Base-by-base conservation (phyloP, 2,329 filamentous ascomycete species). In the Penicillium thymicola region DNA sequence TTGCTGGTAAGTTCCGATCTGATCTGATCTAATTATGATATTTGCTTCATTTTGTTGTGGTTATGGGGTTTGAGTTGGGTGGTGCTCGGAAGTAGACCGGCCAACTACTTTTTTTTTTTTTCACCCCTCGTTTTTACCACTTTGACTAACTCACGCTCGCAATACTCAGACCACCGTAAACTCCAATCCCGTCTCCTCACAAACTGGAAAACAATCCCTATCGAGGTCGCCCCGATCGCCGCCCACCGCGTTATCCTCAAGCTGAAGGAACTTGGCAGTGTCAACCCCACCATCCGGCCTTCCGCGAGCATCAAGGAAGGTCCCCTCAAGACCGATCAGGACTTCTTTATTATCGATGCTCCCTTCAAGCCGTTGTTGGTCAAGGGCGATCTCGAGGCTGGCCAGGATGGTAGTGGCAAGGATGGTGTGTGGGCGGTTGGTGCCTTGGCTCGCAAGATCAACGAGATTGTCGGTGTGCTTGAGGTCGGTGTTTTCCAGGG, bases 401-500 rank as follows among this genome's bases (percentile, higher is more conserved):
- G 75, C 2, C 70, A 72, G 52, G 82, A 76, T 41, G 78, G 81
- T 6, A 81, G 84, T 59, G 83, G 85, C 21, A 77, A 81, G 63
- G 80, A 84, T 59, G 89, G 90, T 16, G 77, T 83, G 40, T 97
- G 92, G 90, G 89, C 93, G 62, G 89, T 97, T 6, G 83, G 88
- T 61, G 81, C 80, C 36, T 79, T 99, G 48, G 88, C 90, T 8
- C 81, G 82, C 61, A 82, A 84, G 66, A 87, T 97, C 69, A 91
- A 95, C 73, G 80, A 81, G 63, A 89, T 96, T 62, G 87, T 89
- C 1, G 94, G 94, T 48, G 90, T 99, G 9, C 80, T 97, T 51
- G 94, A 96, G 71, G 92, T 95, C 28, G 94, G 94, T 14, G 82
- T 99, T 44, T 99, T 99, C 78, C 85, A 86, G 41, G 93, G 93